phyloP scores from a whole-genome alignment of 2,329 filamentous ascomycete species.

The Aspergillus unguis region DNA sequence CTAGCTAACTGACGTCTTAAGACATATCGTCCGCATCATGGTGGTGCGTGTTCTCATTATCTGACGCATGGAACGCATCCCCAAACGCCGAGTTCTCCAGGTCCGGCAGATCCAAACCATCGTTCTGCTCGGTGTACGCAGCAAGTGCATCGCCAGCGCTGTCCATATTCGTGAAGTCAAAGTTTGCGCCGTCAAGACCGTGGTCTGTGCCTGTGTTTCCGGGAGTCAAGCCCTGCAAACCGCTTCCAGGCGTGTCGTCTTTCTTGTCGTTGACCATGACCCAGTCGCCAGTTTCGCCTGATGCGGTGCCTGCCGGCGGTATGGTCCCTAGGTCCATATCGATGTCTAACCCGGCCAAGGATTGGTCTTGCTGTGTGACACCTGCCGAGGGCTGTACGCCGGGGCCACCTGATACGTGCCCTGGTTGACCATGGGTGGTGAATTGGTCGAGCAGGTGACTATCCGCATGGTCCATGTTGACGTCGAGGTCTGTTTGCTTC shows the following conservation, averaged over 20 bases:
- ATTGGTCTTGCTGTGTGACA: constrained; percentile 8
- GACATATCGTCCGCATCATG: constrained; percentile 42
- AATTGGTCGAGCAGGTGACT: constrained; percentile 36
- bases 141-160: constrained; percentile 69
- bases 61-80: constrained; percentile 69
- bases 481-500: constrained; percentile 25
- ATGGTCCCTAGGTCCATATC: constrained; percentile 55
- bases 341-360: constrained; percentile 30
- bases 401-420: constrained; percentile 8
- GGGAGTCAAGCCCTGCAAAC: constrained; percentile 23
- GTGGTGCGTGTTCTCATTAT: constrained; percentile 43
- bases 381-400: constrained; percentile 20
- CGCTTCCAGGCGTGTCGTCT: constrained; percentile 33
- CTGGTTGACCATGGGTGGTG: constrained; percentile 51
- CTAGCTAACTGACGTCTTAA: constrained; percentile 15
- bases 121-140: constrained; percentile 60
- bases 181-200: constrained; percentile 38
- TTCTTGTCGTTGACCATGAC: constrained; percentile 67
- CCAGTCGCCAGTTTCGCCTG: constrained; percentile 64
- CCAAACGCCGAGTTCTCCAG: constrained; percentile 80
- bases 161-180: constrained; percentile 54
- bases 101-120: constrained; percentile 54
- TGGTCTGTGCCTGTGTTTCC: constrained; percentile 26
- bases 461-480: constrained; percentile 34
- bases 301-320: constrained; percentile 35